Evolutionary conservation across 1,284 basidiomycete genomes (phyloP).

Genomic region (Marasmius tenuissimus): DNA sequence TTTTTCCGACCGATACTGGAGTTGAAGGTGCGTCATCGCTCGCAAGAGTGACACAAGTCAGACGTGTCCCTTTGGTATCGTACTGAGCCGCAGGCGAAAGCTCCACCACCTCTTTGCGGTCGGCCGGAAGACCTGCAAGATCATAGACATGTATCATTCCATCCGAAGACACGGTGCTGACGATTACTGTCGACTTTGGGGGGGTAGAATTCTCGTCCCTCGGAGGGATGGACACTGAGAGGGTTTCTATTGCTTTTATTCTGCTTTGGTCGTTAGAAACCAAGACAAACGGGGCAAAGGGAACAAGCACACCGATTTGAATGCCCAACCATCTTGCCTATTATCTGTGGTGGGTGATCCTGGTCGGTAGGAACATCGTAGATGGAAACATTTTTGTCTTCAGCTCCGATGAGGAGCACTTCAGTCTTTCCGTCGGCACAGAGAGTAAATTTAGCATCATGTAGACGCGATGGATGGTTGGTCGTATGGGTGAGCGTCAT

Average conservation of each 20-base stretch:
- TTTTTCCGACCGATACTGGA: slow-evolving; percentile 33
- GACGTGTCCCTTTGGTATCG: slow-evolving; percentile 80
- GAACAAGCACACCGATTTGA: slow-evolving; percentile 59
- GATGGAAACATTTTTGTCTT: slow-evolving; percentile 81
- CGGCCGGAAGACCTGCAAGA: slow-evolving; percentile 46
- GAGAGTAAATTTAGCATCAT: slow-evolving; percentile 74
- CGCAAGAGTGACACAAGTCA: slow-evolving; percentile 79
- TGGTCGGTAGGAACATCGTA: slow-evolving; percentile 56
- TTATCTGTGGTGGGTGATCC: slow-evolving; percentile 42
- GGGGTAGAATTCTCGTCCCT: slow-evolving; percentile 16
- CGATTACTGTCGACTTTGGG: slow-evolving; percentile 55
- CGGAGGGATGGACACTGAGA: slow-evolving; percentile 54
- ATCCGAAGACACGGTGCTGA: slow-evolving; percentile 80
- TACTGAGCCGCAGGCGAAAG: slow-evolving; percentile 65
- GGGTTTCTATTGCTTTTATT: slow-evolving; percentile 70
- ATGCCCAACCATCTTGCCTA: slow-evolving; percentile 72
- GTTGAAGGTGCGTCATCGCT: slow-evolving; percentile 35
- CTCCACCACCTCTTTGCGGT: slow-evolving; percentile 29
- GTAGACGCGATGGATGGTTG: slow-evolving; percentile 75
- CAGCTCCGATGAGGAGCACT: slow-evolving; percentile 77
- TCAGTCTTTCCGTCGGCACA: slow-evolving; percentile 55
- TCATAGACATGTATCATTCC: slow-evolving; percentile 83
- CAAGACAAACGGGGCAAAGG: slow-evolving; percentile 1
- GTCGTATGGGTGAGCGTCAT: slow-evolving; percentile 74
- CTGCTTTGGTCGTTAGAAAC: slow-evolving; percentile 31